Evolutionary conservation across 2,329 filamentous ascomycete species (phyloP), one percentile per base, ranked within the genome.

Genomic region (Pochonia chlamydosporia): DNA sequence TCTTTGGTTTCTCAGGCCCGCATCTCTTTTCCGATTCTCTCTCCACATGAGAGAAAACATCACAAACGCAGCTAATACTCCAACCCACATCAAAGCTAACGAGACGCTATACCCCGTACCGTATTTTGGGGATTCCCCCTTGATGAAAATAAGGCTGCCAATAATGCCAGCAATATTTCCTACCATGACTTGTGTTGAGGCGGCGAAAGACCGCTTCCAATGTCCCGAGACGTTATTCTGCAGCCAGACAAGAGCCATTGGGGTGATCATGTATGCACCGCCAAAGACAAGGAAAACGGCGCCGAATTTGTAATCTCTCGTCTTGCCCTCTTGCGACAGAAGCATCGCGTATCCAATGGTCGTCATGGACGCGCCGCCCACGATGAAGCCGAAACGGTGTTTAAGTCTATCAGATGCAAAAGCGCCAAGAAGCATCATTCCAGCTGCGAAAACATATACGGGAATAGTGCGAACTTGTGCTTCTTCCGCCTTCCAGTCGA

Each of bases 321-420:
- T 54, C 48, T 53, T 54, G 49, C 48, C 54, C 16, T 47, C 53
- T 40, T 59, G 57, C 24, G 44, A 62, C 1, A 82, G 67, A 23
- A 82, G 70, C 31, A 82, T 71, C 46, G 73, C 68, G 59, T 79
- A 83, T 11, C 79, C 80, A 24, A 75, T 60, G 1, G 72, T 72
- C 10, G 75, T 70, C 43, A 81, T 64, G 20, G 63, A 51, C 42
- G 73, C 70, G 9, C 76, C 76, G 3, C 63, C 54, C 13, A 82
- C 67, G 30, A 75, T 74, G 63, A 81, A 82, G 10, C 65, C 64
- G 50, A 74, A 81, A 0, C 79, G 74, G 49, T 74, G 55, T 78
- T 68, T 72, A 3, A 74, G 59, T 1, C 67, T 61, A 53, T 82
- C 78, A 2, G 76, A 77, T 6, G 66, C 54, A 54, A 69, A 73